Conservation (phyloP, 805 yeast species). For the Wickerhamiella qilinensis region DNA sequence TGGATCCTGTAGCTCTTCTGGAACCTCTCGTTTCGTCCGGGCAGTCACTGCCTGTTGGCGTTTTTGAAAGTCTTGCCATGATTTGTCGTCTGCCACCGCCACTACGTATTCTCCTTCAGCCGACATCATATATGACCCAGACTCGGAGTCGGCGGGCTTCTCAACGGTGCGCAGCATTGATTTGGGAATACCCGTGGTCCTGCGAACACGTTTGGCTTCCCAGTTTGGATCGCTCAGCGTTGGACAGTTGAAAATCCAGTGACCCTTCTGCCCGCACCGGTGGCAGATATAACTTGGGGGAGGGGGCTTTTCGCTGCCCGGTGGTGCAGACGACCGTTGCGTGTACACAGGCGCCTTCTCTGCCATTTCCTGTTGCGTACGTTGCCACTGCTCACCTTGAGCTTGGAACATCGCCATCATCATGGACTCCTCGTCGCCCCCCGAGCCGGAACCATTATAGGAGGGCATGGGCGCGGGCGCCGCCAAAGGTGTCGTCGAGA, state of each 20-base stretch:
- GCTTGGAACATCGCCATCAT: conserved; percentile 83
- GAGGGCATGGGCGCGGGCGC: conserved; percentile 8
- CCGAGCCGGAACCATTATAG: conserved; percentile 19
- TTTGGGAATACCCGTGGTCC: conserved; percentile 96
- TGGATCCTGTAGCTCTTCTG: conserved; percentile 54
- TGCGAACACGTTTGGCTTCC: conserved; percentile 78
- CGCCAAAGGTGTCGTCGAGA: conserved; percentile 9
- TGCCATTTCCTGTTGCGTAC: conserved; percentile 82
- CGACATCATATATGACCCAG: conserved; percentile 58
- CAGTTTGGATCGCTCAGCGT: conserved; percentile 82
- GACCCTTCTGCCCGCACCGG: conserved; percentile 90
- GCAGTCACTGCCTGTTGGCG: conserved; percentile 32
- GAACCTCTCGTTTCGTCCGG: conserved; percentile 31
- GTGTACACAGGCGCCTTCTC: conserved; percentile 33
- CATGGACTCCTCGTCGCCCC: conserved; percentile 63
- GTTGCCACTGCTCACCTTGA: conserved; percentile 89
- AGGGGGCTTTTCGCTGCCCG: conserved; percentile 46
- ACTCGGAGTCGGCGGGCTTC: conserved; percentile 54
- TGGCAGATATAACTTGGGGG: conserved; percentile 96
- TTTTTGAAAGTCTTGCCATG: conserved; percentile 80
- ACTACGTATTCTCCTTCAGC: conserved; percentile 93
- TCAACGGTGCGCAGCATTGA: conserved; percentile 77
- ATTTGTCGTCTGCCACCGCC: conserved; percentile 83
- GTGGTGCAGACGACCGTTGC: background rate
- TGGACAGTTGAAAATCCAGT: conserved; percentile 94